Base-by-base conservation (phyloP, 2,329 filamentous ascomycete genomes). In the Fusarium humuli region DNA sequence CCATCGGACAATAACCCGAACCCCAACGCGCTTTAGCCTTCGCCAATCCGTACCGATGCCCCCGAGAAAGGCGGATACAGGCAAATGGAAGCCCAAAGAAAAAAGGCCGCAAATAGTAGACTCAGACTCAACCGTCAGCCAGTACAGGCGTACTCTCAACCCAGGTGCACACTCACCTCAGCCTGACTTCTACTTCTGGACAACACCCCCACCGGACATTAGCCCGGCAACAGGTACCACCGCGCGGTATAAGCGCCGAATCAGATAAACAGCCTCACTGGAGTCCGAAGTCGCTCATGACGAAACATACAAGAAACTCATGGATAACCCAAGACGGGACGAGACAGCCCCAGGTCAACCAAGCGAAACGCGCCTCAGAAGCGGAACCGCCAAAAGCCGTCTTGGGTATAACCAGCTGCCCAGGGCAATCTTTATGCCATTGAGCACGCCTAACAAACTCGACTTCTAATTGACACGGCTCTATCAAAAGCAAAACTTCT, bases 1-100 rank as follows among this genome's bases (percentile, higher is more conserved):
- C 59, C 49, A 69, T 75, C 73, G 73, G 73, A 75, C 72, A 75
- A 73, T 68, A 75, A 65, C 66, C 73, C 73, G 73, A 75, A 57
- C 61, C 71, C 73, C 72, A 75, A 74, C 70, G 40, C 57, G 66
- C 69, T 53, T 59, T 71, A 71, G 64, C 63, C 61, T 68, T 58
- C 48, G 44, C 54, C 54, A 72, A 58, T 59, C 54, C 57, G 65
- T 65, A 71, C 72, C 72, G 72, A 74, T 57, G 56, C 44, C 58
- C 48, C 72, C 70, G 49, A 37, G 34, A 58, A 66, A 45, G 49
- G 69, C 62, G 71, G 69, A 72, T 55, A 64, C 60, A 58, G 59
- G 65, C 23, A 41, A 27, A 52, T 52, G 23, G 57, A 63, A 72
- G 60, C 63, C 63, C 55, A 73, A 29, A 66, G 63, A 67, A 74